Evolutionary conservation across 2,329 filamentous ascomycete genomes (phyloP).

Genomic region (Orbilia ellipsospora): DNA sequence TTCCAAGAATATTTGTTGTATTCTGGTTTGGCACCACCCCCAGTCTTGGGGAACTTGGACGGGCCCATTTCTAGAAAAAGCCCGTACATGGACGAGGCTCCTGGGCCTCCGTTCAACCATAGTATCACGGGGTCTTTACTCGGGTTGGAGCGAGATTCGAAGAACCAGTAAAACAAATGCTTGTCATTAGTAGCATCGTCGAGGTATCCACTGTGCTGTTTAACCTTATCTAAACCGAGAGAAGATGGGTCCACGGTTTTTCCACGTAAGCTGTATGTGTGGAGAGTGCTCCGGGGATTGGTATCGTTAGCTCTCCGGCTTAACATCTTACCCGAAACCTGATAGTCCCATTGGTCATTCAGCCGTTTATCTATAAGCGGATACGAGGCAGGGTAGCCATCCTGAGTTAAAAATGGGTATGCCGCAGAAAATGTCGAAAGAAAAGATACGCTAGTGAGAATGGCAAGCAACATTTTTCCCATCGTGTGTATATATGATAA

Average conservation of each 20-base stretch:
- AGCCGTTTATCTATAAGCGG: too few species aligned
- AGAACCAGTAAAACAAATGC: conserved; percentile 99
- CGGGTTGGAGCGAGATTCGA: conserved; percentile 96
- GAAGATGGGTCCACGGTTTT: conserved; percentile 75
- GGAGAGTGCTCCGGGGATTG: too few species aligned
- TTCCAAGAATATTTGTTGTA: conserved; percentile 92
- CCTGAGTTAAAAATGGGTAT: too few species aligned
- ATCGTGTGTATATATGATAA: too few species aligned
- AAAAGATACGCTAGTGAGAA: too few species aligned
- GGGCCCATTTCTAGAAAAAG: conserved; percentile 98
- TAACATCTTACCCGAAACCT: too few species aligned
- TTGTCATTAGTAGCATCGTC: conserved; percentile 92
- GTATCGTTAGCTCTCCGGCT: too few species aligned
- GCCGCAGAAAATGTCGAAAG: too few species aligned
- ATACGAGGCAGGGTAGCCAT: too few species aligned
- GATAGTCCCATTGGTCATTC: too few species aligned
- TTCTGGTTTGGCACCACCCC: conserved; percentile 68
- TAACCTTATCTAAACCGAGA: conserved; percentile 85
- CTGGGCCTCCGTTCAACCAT: conserved; percentile 95
- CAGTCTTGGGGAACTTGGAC: conserved; percentile 81
- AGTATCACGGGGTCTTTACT: conserved; percentile 94
- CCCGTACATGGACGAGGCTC: conserved; percentile 94
- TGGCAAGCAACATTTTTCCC: too few species aligned
- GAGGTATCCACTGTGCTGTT: conserved; percentile 98
- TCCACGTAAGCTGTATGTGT: conserved; percentile 80